Conservation (phyloP, 2,329 filamentous ascomycete genomes). For the Endoconidiophora polonica region DNA sequence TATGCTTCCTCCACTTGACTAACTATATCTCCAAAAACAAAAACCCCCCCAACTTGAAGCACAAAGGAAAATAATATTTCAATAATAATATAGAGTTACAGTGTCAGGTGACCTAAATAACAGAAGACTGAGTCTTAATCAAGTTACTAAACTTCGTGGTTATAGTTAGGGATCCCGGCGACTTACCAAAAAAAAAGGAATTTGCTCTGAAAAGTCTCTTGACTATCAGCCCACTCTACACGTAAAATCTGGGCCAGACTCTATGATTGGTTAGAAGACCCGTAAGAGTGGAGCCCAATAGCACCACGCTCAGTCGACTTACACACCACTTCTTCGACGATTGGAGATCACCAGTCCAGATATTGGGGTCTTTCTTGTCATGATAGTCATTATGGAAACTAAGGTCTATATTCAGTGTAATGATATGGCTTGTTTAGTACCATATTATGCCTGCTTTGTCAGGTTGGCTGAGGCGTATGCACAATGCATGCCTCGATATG, state of each 20-base stretch:
- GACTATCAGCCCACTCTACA: conserved; percentile 5
- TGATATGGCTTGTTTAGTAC: neutral
- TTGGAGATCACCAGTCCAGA: neutral
- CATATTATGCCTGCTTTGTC: neutral
- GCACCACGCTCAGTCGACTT: conserved; percentile 9
- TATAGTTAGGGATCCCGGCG: too few species aligned
- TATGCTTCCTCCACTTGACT: too few species aligned
- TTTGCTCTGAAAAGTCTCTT: neutral
- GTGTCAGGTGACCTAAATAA: too few species aligned
- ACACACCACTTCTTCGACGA: conserved; percentile 4
- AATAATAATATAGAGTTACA: too few species aligned
- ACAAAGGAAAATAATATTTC: too few species aligned
- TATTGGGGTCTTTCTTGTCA: neutral
- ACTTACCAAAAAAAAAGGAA: too few species aligned
- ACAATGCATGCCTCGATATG: too few species aligned
- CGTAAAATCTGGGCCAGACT: neutral
- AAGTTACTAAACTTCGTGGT: too few species aligned
- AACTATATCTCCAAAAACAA: neutral
- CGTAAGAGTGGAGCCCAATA: neutral
- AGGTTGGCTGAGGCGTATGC: neutral
- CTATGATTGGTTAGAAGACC: neutral
- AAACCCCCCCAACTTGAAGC: neutral
- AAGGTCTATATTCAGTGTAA: neutral
- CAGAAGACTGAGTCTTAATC: too few species aligned
- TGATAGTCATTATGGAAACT: too few species aligned